A percentile compares a stretch with the other conserved stretches of the same genome.
Conservation (phyloP, 176 grass and related monocot species). For the Rhynchospora pubera region DNA sequence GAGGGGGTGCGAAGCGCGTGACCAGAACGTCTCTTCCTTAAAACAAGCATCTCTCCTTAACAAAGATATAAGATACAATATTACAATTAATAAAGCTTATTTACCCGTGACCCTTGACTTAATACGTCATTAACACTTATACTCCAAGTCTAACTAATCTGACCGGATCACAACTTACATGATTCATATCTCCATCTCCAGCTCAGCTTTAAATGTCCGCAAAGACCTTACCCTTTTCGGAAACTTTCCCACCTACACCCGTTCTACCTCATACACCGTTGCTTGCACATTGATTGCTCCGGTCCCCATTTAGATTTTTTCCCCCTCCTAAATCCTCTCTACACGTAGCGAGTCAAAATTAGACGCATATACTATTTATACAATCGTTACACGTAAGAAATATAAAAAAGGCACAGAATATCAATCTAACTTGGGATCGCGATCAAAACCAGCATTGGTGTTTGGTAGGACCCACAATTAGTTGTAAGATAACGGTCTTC, state of each 20-base stretch:
- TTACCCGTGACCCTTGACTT: too few relatives aligned
- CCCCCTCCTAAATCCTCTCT: background rate
- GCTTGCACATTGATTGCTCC: too few relatives aligned
- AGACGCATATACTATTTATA: background rate
- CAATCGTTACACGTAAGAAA: background rate
- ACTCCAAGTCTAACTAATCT: too few relatives aligned
- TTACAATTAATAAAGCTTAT: too few relatives aligned
- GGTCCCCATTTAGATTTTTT: background rate
- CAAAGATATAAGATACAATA: too few relatives aligned
- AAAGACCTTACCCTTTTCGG: background rate
- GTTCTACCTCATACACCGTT: background rate
- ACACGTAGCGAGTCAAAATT: background rate
- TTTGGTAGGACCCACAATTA: too few relatives aligned
- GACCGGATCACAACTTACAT: background rate
- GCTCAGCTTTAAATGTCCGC: background rate
- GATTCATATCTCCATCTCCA: background rate
- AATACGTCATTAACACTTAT: too few relatives aligned
- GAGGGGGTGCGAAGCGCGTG: background rate
- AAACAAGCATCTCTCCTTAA: too few relatives aligned
- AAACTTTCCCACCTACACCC: background rate
- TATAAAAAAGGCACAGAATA: background rate
- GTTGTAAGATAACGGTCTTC: background rate
- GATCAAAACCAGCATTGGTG: background rate
- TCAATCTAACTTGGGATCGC: background rate
- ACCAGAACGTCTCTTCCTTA: too few relatives aligned